phyloP scores from a whole-genome alignment of 805 yeast species.

The Naumovozyma dairenensis region DNA sequence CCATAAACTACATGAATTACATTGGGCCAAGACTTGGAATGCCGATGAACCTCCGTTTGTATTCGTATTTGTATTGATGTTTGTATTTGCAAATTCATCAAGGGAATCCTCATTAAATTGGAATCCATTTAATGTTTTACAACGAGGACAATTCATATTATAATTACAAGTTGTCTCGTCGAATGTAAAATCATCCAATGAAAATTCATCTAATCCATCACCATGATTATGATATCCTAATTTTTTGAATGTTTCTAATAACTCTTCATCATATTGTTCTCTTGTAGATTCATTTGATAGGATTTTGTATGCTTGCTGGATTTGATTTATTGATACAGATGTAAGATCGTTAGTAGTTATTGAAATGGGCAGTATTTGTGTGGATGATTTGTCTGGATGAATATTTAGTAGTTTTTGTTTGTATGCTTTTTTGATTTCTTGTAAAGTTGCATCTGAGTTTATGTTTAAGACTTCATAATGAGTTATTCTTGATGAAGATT shows the following conservation, averaged over 20 bases:
- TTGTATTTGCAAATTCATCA: conserved; percentile 37
- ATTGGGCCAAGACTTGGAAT: conserved; percentile 65
- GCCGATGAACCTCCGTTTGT: too few species aligned
- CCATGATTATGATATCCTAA: conserved; percentile 36
- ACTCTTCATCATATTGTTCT: conserved; percentile 41
- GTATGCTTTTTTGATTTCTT: conserved; percentile 55
- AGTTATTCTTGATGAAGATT: conserved; percentile 9
- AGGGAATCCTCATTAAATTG: conserved; percentile 52
- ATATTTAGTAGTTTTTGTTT: conserved; percentile 43
- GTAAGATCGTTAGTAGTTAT: background rate
- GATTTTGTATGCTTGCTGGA: conserved; percentile 57
- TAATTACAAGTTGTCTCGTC: conserved; percentile 31
- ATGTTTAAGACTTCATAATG: conserved; percentile 56
- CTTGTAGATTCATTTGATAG: conserved; percentile 36
- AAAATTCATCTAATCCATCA: conserved; percentile 60
- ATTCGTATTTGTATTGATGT: conserved; percentile 26
- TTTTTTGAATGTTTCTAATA: conserved; percentile 28
- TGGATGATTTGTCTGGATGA: conserved; percentile 68
- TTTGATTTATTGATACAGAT: conserved; percentile 16
- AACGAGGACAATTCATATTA: conserved; percentile 55
- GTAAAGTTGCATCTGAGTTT: conserved; percentile 27
- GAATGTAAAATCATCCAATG: conserved; percentile 50
- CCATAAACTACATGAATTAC: conserved; percentile 81
- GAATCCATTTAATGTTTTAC: conserved; percentile 45
- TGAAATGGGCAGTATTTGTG: too few species aligned